Percentiles rank a stretch among this genome's conserved stretches.
phyloP scores from a whole-genome alignment of 2,329 filamentous ascomycete genomes.

The Boeremia lycopersici region DNA sequence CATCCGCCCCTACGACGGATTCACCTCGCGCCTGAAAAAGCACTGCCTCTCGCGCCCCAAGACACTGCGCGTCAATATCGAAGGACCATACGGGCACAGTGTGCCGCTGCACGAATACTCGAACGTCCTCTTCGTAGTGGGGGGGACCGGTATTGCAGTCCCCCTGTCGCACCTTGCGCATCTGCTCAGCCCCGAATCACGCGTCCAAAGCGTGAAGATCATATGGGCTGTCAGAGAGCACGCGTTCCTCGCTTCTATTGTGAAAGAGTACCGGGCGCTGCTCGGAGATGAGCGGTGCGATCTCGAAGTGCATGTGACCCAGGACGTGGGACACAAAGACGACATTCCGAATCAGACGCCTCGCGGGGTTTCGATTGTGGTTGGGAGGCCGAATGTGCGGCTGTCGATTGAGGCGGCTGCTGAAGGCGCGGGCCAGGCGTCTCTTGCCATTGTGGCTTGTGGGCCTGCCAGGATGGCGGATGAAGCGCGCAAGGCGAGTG shows the following conservation, averaged over 20 bases:
- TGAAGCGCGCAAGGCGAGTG: constrained; percentile 50
- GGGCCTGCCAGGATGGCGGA: constrained; percentile 55
- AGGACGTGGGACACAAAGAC: constrained; percentile 31
- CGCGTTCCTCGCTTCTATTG: constrained; percentile 32
- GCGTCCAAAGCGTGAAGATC: constrained; percentile 31
- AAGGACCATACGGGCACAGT: constrained; percentile 58
- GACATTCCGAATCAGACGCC: constrained; percentile 23
- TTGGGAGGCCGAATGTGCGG: constrained; percentile 49
- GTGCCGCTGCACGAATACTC: constrained; percentile 51
- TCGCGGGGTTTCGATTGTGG: constrained; percentile 34
- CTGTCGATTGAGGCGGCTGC: constrained; percentile 43
- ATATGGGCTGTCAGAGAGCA: constrained; percentile 44
- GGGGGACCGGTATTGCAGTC: constrained; percentile 45
- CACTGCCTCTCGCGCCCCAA: constrained; percentile 28
- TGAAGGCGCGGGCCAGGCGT: constrained; percentile 31
- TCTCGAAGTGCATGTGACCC: constrained; percentile 37
- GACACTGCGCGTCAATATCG: constrained; percentile 51
- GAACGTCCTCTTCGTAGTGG: constrained; percentile 45
- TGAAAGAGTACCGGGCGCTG: constrained; percentile 28
- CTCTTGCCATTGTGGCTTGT: constrained; percentile 52
- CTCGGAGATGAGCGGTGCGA: constrained; percentile 34
- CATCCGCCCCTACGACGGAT: constrained; percentile 58
- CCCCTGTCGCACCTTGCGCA: constrained; percentile 37
- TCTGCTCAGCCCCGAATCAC: constrained; percentile 23
- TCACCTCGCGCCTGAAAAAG: constrained; percentile 53